These are phyloP conservation scores for Aurinia saxatilis DNA, from an alignment of 345 rosid species.

Conservation along the genomic window DNA sequence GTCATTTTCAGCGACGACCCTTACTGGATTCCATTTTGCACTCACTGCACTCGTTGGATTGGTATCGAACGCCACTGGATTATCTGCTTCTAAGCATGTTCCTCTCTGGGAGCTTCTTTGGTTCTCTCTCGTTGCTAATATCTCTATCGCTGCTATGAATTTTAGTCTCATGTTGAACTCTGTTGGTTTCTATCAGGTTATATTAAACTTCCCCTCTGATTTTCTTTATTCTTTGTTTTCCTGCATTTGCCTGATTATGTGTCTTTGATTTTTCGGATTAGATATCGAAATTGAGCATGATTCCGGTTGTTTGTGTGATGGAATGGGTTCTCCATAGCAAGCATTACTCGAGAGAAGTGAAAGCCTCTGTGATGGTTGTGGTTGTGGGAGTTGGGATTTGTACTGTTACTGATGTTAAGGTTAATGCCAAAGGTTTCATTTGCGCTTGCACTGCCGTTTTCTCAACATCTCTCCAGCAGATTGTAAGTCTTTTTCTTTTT, in stretches of 20 bases:
- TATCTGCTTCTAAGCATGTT: constrained; percentile 65
- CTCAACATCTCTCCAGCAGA: constrained; percentile 86
- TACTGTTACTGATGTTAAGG: constrained; percentile 93
- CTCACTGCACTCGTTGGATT: constrained; percentile 81
- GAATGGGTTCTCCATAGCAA: constrained; percentile 90
- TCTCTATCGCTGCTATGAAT: constrained; percentile 86
- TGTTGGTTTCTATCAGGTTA: constrained; percentile 89
- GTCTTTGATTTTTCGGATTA: neutral
- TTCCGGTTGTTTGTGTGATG: constrained; percentile 94
- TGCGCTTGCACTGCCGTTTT: constrained; percentile 80
- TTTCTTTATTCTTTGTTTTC: neutral
- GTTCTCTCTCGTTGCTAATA: constrained; percentile 85
- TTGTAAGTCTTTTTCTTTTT: constrained; percentile 46
- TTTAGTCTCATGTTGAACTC: constrained; percentile 96
- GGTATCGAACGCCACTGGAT: constrained; percentile 82
- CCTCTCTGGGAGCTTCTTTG: constrained; percentile 98
- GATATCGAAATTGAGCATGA: constrained; percentile 96
- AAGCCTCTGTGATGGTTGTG: constrained; percentile 71
- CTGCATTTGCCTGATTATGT: neutral
- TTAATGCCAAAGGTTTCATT: constrained; percentile 81
- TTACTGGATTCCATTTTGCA: constrained; percentile 89
- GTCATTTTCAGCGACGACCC: constrained; percentile 58
- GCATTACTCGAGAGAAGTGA: constrained; percentile 78
- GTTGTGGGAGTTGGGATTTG: constrained; percentile 93
- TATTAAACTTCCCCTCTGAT: neutral